Base-by-base conservation (phyloP, 805 yeast species). In the Ogataea populi-albae region DNA sequence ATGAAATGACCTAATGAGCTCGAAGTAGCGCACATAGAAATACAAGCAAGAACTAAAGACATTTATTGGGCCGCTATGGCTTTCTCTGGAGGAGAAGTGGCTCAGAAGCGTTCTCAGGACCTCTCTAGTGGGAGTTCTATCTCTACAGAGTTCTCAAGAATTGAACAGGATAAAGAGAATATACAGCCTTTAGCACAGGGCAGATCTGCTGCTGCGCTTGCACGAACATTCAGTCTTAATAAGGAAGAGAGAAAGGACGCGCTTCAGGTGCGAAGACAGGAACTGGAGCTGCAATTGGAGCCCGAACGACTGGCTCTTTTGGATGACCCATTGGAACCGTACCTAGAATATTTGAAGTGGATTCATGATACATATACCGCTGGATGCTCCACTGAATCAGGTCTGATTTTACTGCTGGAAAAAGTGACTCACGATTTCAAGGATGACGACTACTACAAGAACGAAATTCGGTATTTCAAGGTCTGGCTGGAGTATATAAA, bases 241-340 rank as follows among this genome's bases (percentile, higher is more conserved):
- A 52, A 20, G 26, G 49, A 37, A 3, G 37, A 41, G 6, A 36
- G 47, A 17, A 33, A 39, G 15, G 35, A 34, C 3, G 26, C 32
- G 6, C 34, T 50, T 20, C 26, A 20, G 10, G 46, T 54, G 6
- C 69, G 75, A 46, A 55, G 81, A 30, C 55, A 61, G 8, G 52
- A 54, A 24, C 71, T 73, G 43, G 94, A 85, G 51, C 49, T 51
- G 3, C 60, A 56, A n/a, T 52, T 88, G 10, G 53, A 54, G 7
- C 65, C 55, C 0, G 38, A 41, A 3, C 12, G 65, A 2, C 43
- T 77, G 6, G 81, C 77, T 4, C 86, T 79, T 11, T 56, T 78
- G 26, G 96, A 88, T 61, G 96, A 89, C 56, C 96, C 96, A 0
- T 55, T 88, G 16, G 86, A 84, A 43, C 75, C 79, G 1, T 87